Base-by-base conservation (phyloP, 139 green algal genomes). In the Tetraselmis striata region DNA sequence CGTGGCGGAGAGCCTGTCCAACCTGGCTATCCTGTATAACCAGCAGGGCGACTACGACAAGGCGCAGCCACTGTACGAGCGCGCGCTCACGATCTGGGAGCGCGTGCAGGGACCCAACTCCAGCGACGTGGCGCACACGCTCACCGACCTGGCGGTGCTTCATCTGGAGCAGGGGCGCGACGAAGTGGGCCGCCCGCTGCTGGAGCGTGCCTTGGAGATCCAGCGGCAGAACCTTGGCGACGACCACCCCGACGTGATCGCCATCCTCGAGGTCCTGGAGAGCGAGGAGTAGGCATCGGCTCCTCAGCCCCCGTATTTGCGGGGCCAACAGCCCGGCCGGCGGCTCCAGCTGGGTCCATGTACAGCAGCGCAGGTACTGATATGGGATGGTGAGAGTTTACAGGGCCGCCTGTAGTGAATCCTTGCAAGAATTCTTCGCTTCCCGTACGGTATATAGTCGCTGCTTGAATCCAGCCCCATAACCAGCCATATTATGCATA, bases 101-200 rank as follows among this genome's bases (percentile, higher is more conserved):
- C 81, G 80, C 0, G 32, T 82, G 0, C 86, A 90, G 32, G 95
- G 94, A 23, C 81, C 89, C 1, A 86, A 95, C 29, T 87, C 94
- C 76, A 87, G 91, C 1, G 92, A 97, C 76, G 93, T 98, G 31
- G 95, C 94, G n/a, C 95, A 98, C 87, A 94, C 92, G 30, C 90
- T 98, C 1, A 97, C 93, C 1, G 95, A 98, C 84, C 89, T 98
- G 32, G 95, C 94, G 28, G 94, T 98, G 58, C 90, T 98, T 31
- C 91, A 96, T 78, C 83, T 98, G 67, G 95, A 98, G 83, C 85
- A 96, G 89, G 94, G 93, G 1, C 82, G 89, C 1, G 93, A 97
- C 76, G 89, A 90, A 18, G 58, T 93, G 0, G 95, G 95, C 0
- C 80, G 90, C 74, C 94, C 93, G 22, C 88, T 98, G 81, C 88